These are phyloP conservation scores for Apiospora phragmitis DNA, from an alignment of 2,329 filamentous ascomycete species.

Conservation along the genomic window DNA sequence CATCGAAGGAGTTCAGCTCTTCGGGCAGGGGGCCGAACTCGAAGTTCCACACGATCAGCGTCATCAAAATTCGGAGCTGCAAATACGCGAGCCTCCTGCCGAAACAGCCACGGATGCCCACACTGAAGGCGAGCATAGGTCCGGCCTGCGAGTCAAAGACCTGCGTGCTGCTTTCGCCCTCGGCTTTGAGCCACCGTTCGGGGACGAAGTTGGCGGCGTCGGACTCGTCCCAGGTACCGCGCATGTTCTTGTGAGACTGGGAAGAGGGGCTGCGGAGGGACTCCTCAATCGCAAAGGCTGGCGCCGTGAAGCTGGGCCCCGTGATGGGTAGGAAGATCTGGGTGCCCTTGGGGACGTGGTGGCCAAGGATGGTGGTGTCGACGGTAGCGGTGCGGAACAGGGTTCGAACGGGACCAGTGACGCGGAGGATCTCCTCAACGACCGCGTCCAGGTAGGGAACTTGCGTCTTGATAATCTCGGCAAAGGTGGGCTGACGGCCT, in stretches of 20 bases:
- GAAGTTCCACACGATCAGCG: conserved; percentile 31
- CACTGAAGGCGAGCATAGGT: conserved; percentile 16
- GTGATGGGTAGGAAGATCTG: background rate
- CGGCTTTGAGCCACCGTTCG: conserved; percentile 17
- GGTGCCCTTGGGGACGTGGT: conserved; percentile 14
- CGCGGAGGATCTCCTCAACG: conserved; percentile 16
- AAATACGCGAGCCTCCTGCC: conserved; percentile 26
- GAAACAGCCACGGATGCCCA: conserved; percentile 17
- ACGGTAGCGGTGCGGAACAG: conserved; percentile 8
- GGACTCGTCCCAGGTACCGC: conserved; percentile 13
- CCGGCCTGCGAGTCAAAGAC: conserved; percentile 17
- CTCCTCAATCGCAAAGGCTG: conserved; percentile 14
- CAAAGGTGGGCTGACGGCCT: conserved; percentile 13
- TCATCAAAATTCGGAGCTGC: conserved; percentile 28
- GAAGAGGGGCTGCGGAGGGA: conserved; percentile 14
- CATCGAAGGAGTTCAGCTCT: conserved; percentile 22
- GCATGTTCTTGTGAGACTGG: conserved; percentile 10
- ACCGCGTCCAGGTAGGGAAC: conserved; percentile 17
- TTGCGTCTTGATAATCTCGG: conserved; percentile 13
- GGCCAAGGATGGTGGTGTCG: conserved; percentile 13
- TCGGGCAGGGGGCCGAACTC: conserved; percentile 21
- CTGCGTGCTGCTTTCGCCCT: background rate
- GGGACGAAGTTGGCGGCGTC: conserved; percentile 13
- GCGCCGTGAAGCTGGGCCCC: conserved; percentile 7
- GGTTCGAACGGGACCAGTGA: conserved; percentile 9